phyloP scores from a whole-genome alignment of 495 filamentous ascomycete genomes.

The Cercophora scortea region DNA sequence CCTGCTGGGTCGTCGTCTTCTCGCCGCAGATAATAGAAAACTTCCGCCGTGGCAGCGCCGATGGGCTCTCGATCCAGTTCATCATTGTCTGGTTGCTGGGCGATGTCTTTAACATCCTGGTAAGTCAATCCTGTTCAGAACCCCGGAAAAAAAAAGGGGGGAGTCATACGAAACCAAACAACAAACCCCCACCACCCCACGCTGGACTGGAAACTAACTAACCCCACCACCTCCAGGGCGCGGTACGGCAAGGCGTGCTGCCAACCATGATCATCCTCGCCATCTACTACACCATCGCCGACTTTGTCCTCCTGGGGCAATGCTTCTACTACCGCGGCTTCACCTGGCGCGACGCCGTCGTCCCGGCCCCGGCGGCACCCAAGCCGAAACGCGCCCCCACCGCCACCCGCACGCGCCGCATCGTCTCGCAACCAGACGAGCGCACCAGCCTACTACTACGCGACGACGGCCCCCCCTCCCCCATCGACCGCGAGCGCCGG shows the following conservation, averaged over 20 bases:
- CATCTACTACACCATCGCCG: conserved; percentile 90
- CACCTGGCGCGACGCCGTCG: conserved; percentile 52
- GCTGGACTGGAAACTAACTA: background rate
- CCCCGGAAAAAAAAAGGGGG: background rate
- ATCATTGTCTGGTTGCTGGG: conserved; percentile 84
- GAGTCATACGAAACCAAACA: background rate
- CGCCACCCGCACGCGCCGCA: background rate
- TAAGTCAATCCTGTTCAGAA: background rate
- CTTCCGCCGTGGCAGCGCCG: conserved; percentile 76
- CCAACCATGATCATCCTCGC: conserved; percentile 95
- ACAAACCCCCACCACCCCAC: too few species aligned
- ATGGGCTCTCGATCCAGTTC: conserved; percentile 85
- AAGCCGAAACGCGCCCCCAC: conserved; percentile 10
- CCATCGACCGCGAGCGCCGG: conserved; percentile 33
- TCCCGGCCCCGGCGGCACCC: conserved; percentile 1
- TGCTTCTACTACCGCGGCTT: conserved; percentile 93
- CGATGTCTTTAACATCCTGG: conserved; percentile 92
- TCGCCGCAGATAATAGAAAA: conserved; percentile 96
- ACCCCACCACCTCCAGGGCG: conserved; percentile 37
- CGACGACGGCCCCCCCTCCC: background rate
- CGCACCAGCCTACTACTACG: conserved; percentile 30
- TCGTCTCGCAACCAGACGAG: conserved; percentile 27
- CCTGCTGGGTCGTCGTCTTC: conserved; percentile 97
- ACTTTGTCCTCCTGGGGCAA: conserved; percentile 78
- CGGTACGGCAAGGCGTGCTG: conserved; percentile 84